Base-by-base conservation (phyloP, 2,329 filamentous ascomycete genomes). In the Calonectria honghensis region DNA sequence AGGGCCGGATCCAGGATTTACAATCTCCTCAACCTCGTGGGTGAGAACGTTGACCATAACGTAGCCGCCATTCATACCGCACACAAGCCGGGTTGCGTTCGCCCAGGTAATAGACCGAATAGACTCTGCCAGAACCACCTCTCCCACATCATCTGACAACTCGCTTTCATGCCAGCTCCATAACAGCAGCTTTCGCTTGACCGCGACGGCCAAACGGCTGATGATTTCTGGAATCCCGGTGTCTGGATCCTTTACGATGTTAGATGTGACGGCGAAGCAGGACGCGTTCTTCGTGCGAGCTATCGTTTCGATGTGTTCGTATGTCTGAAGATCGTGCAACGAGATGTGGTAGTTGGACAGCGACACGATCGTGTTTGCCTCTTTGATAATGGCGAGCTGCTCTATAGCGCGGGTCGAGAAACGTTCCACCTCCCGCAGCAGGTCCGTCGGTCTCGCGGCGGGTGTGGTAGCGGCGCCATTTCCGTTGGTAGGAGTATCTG, bases 151-250 rank as follows among this genome's bases (percentile, higher is more conserved):
- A 4, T 91, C 89, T 63, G 91, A 91, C 52, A 98, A 89, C 86
- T 98, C 97, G 88, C 96, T 97, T 83, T 98, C 96, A 80, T 97
- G 94, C 97, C 97, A 99, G 81, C 93, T 95, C 96, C 97, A 99
- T 70, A 98, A 86, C 75, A 98, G 85, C 68, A 99, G 89, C 81
- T 95, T 94, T 81, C 97, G 90, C 89, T 98, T 98, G 41, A 98
- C 95, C 6, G 96, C 96, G 14, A 99, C 96, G 9, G 96, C 97
- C 67, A 99, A 88, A 48, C 96, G 91, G 70, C 95, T 98, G 77
- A 98, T 96, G 71, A 99, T 97, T 79, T 96, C 95, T 1, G 96
- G 96, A 65, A 99, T 96, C 31, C 94, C 94, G 0, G 95, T 98
- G 65, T 92, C 91, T 7, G 93, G 87, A 84, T 99, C 97, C 84